These are phyloP conservation scores for Monocercomonoides exilis DNA, from an alignment of 78 protist species.

Conservation along the genomic window DNA sequence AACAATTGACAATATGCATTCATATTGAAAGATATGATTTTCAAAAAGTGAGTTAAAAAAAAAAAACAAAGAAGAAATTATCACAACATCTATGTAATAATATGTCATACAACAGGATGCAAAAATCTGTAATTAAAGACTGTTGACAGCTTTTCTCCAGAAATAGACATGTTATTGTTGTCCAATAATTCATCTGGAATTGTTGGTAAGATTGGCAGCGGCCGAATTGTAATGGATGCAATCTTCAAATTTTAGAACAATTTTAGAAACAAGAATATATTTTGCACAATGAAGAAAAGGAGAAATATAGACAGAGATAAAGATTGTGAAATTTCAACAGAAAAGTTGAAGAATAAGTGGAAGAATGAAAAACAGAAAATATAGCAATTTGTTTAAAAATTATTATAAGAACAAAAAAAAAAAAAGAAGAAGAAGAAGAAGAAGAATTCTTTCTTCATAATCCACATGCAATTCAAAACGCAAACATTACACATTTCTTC, in stretches of 20 bases:
- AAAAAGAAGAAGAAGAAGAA: too few species aligned
- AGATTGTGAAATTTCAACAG: not conserved
- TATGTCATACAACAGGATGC: constrained; percentile 60
- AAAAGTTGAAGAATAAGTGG: not conserved
- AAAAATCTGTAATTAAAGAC: constrained; percentile 69
- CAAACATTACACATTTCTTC: too few species aligned
- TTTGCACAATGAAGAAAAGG: not conserved
- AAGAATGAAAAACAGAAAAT: too few species aligned
- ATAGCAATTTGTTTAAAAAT: too few species aligned
- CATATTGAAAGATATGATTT: not conserved
- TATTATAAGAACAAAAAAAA: too few species aligned
- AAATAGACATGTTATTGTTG: constrained; percentile 77
- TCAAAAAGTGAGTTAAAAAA: not conserved
- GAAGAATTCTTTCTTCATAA: too few species aligned
- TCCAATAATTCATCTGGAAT: not conserved
- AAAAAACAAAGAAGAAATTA: too few species aligned
- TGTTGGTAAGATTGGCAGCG: not conserved
- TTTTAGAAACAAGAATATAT: constrained; percentile 1
- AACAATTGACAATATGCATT: too few species aligned
- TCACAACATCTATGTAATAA: constrained; percentile 31
- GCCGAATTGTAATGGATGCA: not conserved
- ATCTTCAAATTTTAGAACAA: not conserved
- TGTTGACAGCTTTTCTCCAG: constrained; percentile 48
- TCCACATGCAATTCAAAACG: too few species aligned
- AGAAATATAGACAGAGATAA: not conserved